Evolutionary conservation across 2,329 filamentous ascomycete genomes (phyloP), one percentile per base, ranked within the genome.

Genomic region (Aureobasidium mangrovei): DNA sequence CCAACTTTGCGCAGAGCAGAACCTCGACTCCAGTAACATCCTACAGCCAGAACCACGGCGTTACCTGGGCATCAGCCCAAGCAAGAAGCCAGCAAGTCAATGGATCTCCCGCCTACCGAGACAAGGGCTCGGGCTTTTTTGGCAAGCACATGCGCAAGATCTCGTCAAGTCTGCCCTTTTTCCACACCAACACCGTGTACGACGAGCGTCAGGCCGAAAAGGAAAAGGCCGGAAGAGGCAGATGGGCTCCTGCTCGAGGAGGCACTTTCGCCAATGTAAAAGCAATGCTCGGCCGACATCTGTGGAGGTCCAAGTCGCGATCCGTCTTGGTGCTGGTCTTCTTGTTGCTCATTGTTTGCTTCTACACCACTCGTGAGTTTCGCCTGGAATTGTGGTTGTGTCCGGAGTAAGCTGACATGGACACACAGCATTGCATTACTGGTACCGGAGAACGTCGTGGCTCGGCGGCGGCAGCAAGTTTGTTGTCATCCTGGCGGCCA

Each of bases 401-500:
- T 18, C 52, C 28, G n/a, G 26, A 27, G 26, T n/a, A 8, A 12
- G n/a, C 49, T 53, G 49, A 53, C 49, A 44, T 4, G 12, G 27
- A 31, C 8, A 24, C 9, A 73, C 67, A 84, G 81, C 75, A 51
- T 62, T 83, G 40, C 70, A 77, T 54, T 73, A 77, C 58, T 65
- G 70, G 57, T 95, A 88, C 75, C 82, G 89, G 64, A 79, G 87
- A 71, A 78, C 85, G 44, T 74, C 83, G 35, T 79, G 79, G 70
- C 76, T 94, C 3, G 91, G 91, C 48, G 88, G 88, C 46, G 93
- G 93, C 24, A 84, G 85, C 66, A 97, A 95, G 65, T 91, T 86
- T 65, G 93, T 98, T 60, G 86, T 98, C 53, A 90, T 98, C 59
- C 77, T 97, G 24, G 91, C 87, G 27, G 91, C 93, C 54, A 98